Base-by-base conservation (phyloP, 805 yeast genomes). In the Blastobotrys robertii region DNA sequence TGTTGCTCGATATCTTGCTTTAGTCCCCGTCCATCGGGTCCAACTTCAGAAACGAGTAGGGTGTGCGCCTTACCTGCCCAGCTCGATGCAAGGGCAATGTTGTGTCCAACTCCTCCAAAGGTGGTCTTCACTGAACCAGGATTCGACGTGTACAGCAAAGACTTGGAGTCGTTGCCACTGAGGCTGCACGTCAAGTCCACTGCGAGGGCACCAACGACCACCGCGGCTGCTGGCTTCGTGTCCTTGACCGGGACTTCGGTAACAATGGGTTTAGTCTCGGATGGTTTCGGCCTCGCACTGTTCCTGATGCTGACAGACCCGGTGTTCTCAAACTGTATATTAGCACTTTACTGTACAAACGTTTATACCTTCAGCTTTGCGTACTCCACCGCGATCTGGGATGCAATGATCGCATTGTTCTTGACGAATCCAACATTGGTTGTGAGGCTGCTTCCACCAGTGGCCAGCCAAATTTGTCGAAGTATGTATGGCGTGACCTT, bases 91-190 rank as follows among this genome's bases (percentile, higher is more conserved):
- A 73, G 54, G 0, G 84, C 78, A 11, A 86, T 78, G 53, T 87
- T 86, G 57, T 73, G 79, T 0, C 86, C 96, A 2, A 86, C 95
- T 1, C 95, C 96, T 1, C 95, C 96, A 7, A 84, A 57, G 0
- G 81, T 67, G 2, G 78, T 69, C 1, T 60, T 52, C 4, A 75
- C 69, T 0, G 53, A 56, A 0, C 92, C 87, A 0, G 92, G 92
- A 50, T 82, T 82, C 2, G 95, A 85, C 45, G 90, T 90, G 9
- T 64, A 49, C 19, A 50, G 33, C 33, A 45, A 42, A 1, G 52
- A 38, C 13, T 42, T 35, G 30, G 56, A 53, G 11, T 53, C 48
- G 12, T 50, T 53, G 3, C 63, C 52, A 1, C 58, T 50, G 4
- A 81, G 53, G 10, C 69, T 67, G 49, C 84, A 75, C 4, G 80